phyloP scores from a whole-genome alignment of 192 early-diverging fungal species.

The Coemansia sp. region DNA sequence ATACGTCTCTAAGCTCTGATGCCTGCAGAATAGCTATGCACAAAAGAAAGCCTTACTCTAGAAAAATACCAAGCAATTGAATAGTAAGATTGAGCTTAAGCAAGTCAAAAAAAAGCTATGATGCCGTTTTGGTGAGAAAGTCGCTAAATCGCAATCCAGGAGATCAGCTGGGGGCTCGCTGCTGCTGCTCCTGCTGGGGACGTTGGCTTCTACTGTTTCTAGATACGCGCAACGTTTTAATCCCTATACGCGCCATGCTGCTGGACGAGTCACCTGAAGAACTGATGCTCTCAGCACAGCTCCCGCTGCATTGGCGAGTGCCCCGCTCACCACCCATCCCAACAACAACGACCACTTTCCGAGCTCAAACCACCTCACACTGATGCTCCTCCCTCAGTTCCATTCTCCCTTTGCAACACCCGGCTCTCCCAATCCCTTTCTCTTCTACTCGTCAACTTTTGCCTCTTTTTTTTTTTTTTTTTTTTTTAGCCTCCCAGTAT shows the following conservation, averaged over 20 bases:
- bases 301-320: background rate
- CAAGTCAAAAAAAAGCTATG: background rate
- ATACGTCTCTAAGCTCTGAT: constrained; percentile 1
- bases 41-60: background rate
- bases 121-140: background rate
- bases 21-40: background rate
- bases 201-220: too few species aligned
- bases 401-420: background rate
- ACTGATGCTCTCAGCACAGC: background rate
- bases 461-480: background rate
- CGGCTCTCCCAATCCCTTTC: background rate
- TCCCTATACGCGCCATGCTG: background rate
- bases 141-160: background rate
- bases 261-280: background rate
- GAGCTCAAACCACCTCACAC: background rate
- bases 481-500: background rate
- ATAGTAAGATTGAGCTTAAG: background rate
- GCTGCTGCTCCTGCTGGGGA: background rate
- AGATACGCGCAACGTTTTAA: too few species aligned
- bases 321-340: background rate
- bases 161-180: background rate
- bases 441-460: background rate
- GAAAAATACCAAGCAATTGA: background rate
- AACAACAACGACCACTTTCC: background rate
- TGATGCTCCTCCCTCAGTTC: background rate